Conservation (phyloP, 306 rosid genomes). For the Prosopis cineraria region DNA sequence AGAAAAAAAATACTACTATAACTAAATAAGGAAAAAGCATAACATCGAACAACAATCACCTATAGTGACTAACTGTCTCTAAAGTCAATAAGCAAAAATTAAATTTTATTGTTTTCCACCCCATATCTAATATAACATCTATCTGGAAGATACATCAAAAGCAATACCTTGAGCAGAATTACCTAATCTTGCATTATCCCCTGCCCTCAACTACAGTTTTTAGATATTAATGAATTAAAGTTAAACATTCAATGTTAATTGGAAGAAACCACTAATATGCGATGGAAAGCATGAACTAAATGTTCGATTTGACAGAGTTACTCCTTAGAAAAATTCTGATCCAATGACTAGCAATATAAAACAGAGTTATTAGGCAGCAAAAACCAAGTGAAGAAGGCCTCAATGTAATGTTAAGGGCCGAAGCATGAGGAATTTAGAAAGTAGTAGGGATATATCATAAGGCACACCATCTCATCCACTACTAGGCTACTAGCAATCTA, state of each 20-base stretch:
- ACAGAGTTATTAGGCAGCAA: background rate
- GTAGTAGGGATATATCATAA: background rate
- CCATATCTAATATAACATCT: background rate
- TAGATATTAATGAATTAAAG: background rate
- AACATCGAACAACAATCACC: too few species aligned
- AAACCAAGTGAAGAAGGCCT: background rate
- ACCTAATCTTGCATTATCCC: background rate
- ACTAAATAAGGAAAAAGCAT: too few species aligned
- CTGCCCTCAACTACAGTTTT: background rate
- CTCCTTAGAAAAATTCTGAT: background rate
- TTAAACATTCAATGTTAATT: background rate
- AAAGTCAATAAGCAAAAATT: background rate
- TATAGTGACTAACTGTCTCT: background rate
- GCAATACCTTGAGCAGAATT: background rate
- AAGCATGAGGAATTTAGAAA: background rate
- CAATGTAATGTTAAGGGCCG: background rate
- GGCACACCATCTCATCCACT: constrained; percentile 7
- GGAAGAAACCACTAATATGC: background rate
- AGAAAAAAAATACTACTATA: too few species aligned
- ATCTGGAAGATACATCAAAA: background rate
- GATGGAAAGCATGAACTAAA: constrained; percentile 7
- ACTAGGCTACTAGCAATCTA: background rate
- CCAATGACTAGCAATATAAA: background rate
- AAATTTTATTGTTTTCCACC: background rate
- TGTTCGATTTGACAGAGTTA: background rate